Evolutionary conservation across 2,329 filamentous ascomycete genomes (phyloP), one percentile per base, ranked within the genome.

Genomic region (Alternaria consortialis): DNA sequence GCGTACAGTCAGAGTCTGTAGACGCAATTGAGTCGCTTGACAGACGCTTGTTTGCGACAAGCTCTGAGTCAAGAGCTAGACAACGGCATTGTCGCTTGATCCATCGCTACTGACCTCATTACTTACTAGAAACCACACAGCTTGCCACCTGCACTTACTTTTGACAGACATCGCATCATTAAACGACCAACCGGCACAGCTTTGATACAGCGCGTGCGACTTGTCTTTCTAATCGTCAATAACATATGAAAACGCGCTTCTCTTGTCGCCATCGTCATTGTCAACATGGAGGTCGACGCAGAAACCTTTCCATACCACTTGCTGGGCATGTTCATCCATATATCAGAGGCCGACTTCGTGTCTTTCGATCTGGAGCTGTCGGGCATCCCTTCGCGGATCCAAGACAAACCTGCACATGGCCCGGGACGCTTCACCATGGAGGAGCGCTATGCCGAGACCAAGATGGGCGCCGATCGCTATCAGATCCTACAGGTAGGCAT

Each of bases 341-440:
- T 91, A 57, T 83, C 86, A 27, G 80, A 84, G 56, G 84, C 87
- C 34, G 82, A 84, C 61, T 90, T 90, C 67, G 85, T 91, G 12
- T 81, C 88, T 3, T 81, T 91, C 59, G 89, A 91, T 70, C 80
- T 90, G 12, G 89, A 91, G 74, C 84, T 91, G 46, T 90, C 88
- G 13, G 89, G 89, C 2, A 88, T 91, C 23, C 80, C 83, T 3
- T 74, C 66, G 2, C 70, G 69, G 5, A 82, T 82, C 25, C 77
- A 79, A 44, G 68, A 70, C 13, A 75, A 74, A 37, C 71, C 73
- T 12, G 75, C 79, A 31, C 69, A 72, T 37, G 60, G 59, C 2
- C 31, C 55, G 17, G 80, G 80, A 36, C 82, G 82, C 58, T 82
- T 83, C 32, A 84, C 83, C 3, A 77, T 91, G 2, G 85, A 90